Evolutionary conservation across 2,329 filamentous ascomycete species (phyloP), one percentile per base, ranked within the genome.

Genomic region (Zopfia rhizophila): DNA sequence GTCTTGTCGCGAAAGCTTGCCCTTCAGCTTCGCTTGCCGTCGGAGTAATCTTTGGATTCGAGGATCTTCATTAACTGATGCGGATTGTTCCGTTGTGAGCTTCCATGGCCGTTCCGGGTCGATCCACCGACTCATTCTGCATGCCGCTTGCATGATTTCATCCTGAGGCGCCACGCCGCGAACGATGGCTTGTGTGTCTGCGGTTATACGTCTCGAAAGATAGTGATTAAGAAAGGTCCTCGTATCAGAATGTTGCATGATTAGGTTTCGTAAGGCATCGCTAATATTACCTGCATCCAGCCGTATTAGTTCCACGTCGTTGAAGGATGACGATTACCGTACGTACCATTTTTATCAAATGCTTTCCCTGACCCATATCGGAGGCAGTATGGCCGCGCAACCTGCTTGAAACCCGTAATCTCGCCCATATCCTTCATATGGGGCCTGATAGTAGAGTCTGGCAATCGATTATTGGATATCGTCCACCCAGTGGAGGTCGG

Each of bases 121-220:
- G 21, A 38, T 38, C 33, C 33, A 38, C 19, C 33, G 33, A 22
- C 33, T 38, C 33, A 38, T 38, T 14, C 33, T 22, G 18, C 33
- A 38, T 10, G 33, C 33, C 17, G 33, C 33, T 18, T 25, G 33
- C 33, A 38, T 38, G 21, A 38, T 38, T 22, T 38, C 33, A 2
- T 38, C 33, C 33, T 38, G 21, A 24, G 33, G 33, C 21, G 33
- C 33, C 13, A 23, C n/a, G 21, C 33, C 5, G 18, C 33, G 33
- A 13, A 38, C 33, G 25, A 38, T 24, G 18, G 33, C 33, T 10
- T 11, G 38, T 36, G 27, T 27, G 24, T 27, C 24, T 27, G 24
- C 24, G n/a, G 24, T 27, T 7, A 27, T 27, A n/a, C n/a, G 24
- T 27, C 24, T 7, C 7, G 24, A 27, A n/a, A 27, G 24, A n/a